Percentiles rank a stretch among this genome's conserved stretches.
Evolutionary conservation across 2,329 filamentous ascomycete species (phyloP).

Genomic region (Calonectria leucothoes): DNA sequence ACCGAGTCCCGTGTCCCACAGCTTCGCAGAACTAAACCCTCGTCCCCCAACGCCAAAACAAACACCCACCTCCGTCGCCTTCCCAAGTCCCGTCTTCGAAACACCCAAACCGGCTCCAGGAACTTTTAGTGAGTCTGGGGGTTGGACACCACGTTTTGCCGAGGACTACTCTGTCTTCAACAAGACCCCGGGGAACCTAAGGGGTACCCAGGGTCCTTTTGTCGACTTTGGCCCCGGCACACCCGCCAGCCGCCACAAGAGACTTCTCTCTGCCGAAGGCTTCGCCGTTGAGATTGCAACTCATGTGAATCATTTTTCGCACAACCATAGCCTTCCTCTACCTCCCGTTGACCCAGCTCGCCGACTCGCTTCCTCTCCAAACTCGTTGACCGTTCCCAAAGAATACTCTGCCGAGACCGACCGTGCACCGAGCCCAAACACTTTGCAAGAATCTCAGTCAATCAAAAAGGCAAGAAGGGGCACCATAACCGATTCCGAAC

Average conservation of each 20-base stretch:
- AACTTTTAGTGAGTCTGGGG: constrained; percentile 60
- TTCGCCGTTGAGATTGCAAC: constrained; percentile 65
- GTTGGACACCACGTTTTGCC: constrained; percentile 72
- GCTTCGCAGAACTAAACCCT: constrained; percentile 74
- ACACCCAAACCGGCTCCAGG: constrained; percentile 64
- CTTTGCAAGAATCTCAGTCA: constrained; percentile 41
- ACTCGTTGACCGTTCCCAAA: constrained; percentile 49
- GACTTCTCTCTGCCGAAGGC: constrained; percentile 62
- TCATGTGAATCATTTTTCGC: constrained; percentile 72
- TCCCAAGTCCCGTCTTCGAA: constrained; percentile 67
- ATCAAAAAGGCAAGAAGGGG: constrained; percentile 60
- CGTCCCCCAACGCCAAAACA: constrained; percentile 69
- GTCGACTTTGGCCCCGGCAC: constrained; percentile 55
- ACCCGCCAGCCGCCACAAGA: constrained; percentile 57
- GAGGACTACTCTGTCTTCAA: constrained; percentile 76
- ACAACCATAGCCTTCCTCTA: constrained; percentile 63
- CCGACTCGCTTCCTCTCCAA: constrained; percentile 69
- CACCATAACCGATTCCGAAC: constrained; percentile 51
- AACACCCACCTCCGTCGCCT: constrained; percentile 65
- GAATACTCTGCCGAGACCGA: constrained; percentile 45
- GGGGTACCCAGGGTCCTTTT: constrained; percentile 58
- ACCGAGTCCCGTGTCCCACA: constrained; percentile 50
- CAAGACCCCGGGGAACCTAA: constrained; percentile 70
- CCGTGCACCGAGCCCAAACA: constrained; percentile 43
- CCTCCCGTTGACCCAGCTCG: constrained; percentile 70